Conservation (phyloP, 1,139 yeast genomes). For the Meyerozyma carpophila region DNA sequence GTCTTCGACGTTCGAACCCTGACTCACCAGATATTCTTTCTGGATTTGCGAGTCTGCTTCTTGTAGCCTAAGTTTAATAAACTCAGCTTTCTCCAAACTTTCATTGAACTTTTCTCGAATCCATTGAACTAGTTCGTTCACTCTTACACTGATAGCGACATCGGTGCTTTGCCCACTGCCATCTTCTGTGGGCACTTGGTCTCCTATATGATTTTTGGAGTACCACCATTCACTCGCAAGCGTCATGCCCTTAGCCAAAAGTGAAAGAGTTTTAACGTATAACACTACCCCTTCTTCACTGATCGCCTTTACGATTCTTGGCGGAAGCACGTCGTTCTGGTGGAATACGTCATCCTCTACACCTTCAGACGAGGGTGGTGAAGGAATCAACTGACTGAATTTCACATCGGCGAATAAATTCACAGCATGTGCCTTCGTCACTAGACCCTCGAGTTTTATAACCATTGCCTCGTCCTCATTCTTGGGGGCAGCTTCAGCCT, state of each 20-base stretch:
- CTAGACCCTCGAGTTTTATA: conserved; percentile 59
- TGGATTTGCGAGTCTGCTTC: conserved; percentile 38
- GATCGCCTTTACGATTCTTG: conserved; percentile 53
- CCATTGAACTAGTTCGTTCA: conserved; percentile 90
- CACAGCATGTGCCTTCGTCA: conserved; percentile 88
- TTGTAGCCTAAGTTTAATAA: conserved; percentile 50
- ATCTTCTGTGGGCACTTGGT: not conserved
- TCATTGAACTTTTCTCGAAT: conserved; percentile 85
- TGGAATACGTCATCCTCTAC: conserved; percentile 36
- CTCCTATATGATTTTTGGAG: conserved; percentile 25
- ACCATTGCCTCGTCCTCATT: not conserved
- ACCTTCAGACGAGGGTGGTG: conserved; percentile 56
- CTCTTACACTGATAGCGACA: conserved; percentile 21
- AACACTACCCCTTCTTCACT: conserved; percentile 83
- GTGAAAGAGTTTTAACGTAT: conserved; percentile 76
- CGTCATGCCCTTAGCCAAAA: conserved; percentile 81
- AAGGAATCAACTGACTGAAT: conserved; percentile 75
- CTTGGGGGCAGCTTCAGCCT: not conserved
- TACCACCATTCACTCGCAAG: conserved; percentile 89
- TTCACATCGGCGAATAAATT: conserved; percentile 88
- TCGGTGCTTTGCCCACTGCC: not conserved
- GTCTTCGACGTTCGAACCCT: conserved; percentile 5
- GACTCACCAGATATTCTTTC: conserved; percentile 6
- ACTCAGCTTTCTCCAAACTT: conserved; percentile 82
- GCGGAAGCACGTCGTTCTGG: conserved; percentile 47